These are phyloP conservation scores for Lasiosphaeriaceae sp. DNA, from an alignment of 495 filamentous ascomycete genomes.

Conservation along the genomic window DNA sequence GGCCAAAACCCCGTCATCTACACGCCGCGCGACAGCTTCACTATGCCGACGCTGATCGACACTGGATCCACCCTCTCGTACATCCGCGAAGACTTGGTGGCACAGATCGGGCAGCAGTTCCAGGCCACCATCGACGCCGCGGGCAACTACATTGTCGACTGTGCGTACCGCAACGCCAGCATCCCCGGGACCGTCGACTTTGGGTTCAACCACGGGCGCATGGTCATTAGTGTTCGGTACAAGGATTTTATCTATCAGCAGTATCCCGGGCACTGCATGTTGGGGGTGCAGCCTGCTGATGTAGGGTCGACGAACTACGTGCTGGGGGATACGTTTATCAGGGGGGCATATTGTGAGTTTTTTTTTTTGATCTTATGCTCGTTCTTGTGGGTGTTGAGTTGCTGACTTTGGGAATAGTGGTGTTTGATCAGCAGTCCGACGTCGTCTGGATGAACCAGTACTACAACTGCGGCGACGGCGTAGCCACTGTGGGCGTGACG, in stretches of 20 bases:
- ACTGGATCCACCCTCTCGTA: constrained; percentile 42
- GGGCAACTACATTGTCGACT: constrained; percentile 39
- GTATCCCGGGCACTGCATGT: constrained; percentile 34
- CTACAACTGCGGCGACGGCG: constrained; percentile 37
- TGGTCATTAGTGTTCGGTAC: constrained; percentile 40
- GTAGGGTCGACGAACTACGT: constrained; percentile 30
- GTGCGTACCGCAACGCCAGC: constrained; percentile 24
- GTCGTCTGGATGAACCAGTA: constrained; percentile 45
- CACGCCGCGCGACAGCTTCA: constrained; percentile 31
- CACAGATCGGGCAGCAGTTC: constrained; percentile 31
- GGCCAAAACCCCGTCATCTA: constrained; percentile 21
- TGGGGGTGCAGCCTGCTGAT: constrained; percentile 40
- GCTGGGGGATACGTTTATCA: constrained; percentile 41
- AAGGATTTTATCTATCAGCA: constrained; percentile 42
- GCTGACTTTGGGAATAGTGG: constrained; percentile 23
- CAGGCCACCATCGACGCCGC: constrained; percentile 29
- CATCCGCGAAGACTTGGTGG: constrained; percentile 35
- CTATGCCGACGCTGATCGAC: constrained; percentile 36
- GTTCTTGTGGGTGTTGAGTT: background rate
- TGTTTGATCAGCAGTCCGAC: constrained; percentile 43
- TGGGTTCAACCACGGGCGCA: constrained; percentile 40
- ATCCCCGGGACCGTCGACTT: constrained; percentile 37
- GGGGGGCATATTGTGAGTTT: constrained; percentile 40
- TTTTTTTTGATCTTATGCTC: background rate
- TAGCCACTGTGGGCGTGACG: constrained; percentile 20